phyloP scores from a whole-genome alignment of 805 yeast species.

The Ogataea nitratoaversa region DNA sequence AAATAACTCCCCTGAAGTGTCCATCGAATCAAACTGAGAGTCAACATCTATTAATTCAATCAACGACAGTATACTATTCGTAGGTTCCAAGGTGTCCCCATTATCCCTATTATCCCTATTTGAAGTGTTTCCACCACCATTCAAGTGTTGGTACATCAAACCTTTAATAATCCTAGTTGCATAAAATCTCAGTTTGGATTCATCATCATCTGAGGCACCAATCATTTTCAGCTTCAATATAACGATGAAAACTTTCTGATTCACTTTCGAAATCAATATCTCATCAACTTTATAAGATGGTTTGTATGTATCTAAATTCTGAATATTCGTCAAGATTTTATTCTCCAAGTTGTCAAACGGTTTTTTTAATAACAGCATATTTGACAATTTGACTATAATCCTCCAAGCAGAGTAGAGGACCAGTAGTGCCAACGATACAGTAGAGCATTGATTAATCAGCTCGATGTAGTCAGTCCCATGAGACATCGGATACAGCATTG shows the following conservation, averaged over 20 bases:
- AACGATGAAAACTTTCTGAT: slow-evolving; percentile 54
- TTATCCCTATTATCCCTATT: slow-evolving; percentile 4
- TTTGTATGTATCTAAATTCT: slow-evolving; percentile 47
- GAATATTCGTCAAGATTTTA: slow-evolving; percentile 42
- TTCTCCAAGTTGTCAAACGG: slow-evolving; percentile 40
- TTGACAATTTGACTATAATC: slow-evolving; percentile 48
- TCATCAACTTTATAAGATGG: slow-evolving; percentile 42
- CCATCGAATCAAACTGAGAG: slow-evolving; percentile 25
- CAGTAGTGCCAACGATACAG: slow-evolving; percentile 21
- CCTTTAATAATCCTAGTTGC: slow-evolving; percentile 38
- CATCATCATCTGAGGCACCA: slow-evolving; percentile 74
- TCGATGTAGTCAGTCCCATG: slow-evolving; percentile 19
- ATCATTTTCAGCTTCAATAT: slow-evolving; percentile 52
- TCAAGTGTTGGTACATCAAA: slow-evolving; percentile 23
- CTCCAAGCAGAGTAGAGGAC: slow-evolving; percentile 25
- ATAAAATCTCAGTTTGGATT: slow-evolving; percentile 49
- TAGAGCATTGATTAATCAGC: slow-evolving; percentile 21
- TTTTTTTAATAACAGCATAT: slow-evolving; percentile 47
- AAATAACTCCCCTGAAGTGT: slow-evolving; percentile 28
- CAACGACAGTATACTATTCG: slow-evolving; percentile 16
- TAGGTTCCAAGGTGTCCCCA: not conserved
- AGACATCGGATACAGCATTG: slow-evolving; percentile 27
- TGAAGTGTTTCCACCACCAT: slow-evolving; percentile 3
- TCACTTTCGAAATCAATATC: slow-evolving; percentile 58
- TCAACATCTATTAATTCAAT: slow-evolving; percentile 22